A percentile compares a stretch with the other conserved stretches of the same genome.
These are phyloP conservation scores for Piedraia hortae DNA, from an alignment of 2,329 filamentous ascomycete species.

Conservation along the genomic window DNA sequence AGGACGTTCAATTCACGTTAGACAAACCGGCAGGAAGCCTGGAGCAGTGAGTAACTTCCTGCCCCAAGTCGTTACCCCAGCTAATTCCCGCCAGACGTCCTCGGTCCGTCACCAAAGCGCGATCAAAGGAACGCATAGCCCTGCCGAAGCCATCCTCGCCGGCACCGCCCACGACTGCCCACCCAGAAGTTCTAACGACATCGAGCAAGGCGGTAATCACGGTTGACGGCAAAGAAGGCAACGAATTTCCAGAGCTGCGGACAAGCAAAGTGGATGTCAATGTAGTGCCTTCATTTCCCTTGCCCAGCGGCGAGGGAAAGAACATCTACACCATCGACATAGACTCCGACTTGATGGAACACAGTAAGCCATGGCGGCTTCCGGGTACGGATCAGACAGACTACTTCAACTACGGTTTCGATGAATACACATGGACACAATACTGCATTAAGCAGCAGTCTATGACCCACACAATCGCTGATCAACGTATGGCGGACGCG, in stretches of 20 bases:
- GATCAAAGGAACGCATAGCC: no score
- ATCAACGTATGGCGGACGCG: constrained; percentile 45
- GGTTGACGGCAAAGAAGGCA: constrained; percentile 24
- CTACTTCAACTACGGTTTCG: constrained; percentile 98
- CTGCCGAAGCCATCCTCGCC: no score
- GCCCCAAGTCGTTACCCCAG: background rate
- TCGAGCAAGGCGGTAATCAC: constrained; percentile 3
- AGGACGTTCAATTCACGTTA: constrained; percentile 27
- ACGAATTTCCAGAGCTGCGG: constrained; percentile 36
- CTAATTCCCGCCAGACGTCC: no score
- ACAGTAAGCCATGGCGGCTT: constrained; percentile 79
- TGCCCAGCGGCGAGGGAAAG: constrained; percentile 37
- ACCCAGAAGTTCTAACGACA: constrained; percentile 1
- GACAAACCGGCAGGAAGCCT: constrained; percentile 16
- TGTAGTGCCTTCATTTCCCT: constrained; percentile 47
- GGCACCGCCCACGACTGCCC: no score
- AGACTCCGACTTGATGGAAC: constrained; percentile 29
- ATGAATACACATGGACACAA: constrained; percentile 91
- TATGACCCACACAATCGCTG: constrained; percentile 47
- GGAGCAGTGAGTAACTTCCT: background rate
- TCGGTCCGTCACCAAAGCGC: no score
- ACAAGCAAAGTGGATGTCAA: constrained; percentile 71
- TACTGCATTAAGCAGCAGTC: constrained; percentile 75
- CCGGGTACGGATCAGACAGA: constrained; percentile 86
- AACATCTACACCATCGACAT: constrained; percentile 34